Evolutionary conservation across 345 rosid genomes (phyloP), one percentile per base, ranked within the genome.

Genomic region (Pugionium dolabratum): DNA sequence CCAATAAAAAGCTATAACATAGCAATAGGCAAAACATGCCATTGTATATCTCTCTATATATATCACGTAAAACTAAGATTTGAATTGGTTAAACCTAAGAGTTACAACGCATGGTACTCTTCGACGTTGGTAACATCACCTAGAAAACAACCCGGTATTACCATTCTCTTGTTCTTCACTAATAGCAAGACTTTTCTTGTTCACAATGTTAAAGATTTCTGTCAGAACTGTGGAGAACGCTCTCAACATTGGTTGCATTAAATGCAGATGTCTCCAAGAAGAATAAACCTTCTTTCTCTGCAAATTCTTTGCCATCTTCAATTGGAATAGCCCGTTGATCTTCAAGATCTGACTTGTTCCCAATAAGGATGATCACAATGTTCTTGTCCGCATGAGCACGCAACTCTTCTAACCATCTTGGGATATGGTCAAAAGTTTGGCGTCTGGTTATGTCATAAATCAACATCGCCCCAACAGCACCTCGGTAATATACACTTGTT

Each of bases 391-490:
- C 96, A 66, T 88, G 96, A 82, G 83, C 73, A 3, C 88, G 90
- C 62, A 88, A 66, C 74, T 88, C 96, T 72, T 86, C 96, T 39
- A 88, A 56, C 96, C 96, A 86, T 6, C 92, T 84, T 6, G 90
- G 86, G 56, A 88, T 88, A 79, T 88, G 96, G 37, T 88, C 96
- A 41, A 88, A 88, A 5, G 90, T 88, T 74, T 83, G 90, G 7
- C 86, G 86, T 67, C 85, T 88, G 8, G 86, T 78, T 68, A 86
- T 83, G 72, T 88, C 96, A 1, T 83, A 88, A 33, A 88, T 90
- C 66, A 88, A 70, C 88, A 88, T 84, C 32, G 96, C 96, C 46
- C 96, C 96, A 53, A 88, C 90, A 28, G 96, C 96, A 9, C 96
- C 96, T 62, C 96, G 65, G 69, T 88, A 88, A 56, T 84, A 86